Conservation (phyloP, 2,329 filamentous ascomycete species). For the Xylariaceae sp. region DNA sequence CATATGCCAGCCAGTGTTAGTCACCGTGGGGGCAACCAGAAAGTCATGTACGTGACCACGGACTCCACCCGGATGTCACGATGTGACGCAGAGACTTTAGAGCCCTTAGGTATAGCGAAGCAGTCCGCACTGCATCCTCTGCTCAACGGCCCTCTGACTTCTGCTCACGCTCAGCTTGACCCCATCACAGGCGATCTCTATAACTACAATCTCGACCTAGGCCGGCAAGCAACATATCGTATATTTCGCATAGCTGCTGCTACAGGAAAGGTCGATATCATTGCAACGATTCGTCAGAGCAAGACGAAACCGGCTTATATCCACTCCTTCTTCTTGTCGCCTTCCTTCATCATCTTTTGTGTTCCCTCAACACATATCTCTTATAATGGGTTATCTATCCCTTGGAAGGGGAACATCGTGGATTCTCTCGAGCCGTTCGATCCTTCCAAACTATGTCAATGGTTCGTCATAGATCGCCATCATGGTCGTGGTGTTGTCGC, state of each 20-base stretch:
- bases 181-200: slow-evolving; percentile 69
- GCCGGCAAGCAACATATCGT: slow-evolving; percentile 56
- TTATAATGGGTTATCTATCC: slow-evolving; percentile 54
- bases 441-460: slow-evolving; percentile 51
- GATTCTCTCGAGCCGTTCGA: slow-evolving; percentile 66
- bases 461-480: slow-evolving; percentile 71
- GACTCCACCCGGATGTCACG: slow-evolving; percentile 56
- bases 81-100: slow-evolving; percentile 66
- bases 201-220: slow-evolving; percentile 76
- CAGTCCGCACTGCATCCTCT: slow-evolving; percentile 63
- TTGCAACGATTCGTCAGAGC: slow-evolving; percentile 59
- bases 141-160: slow-evolving; percentile 63
- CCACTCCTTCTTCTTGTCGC: slow-evolving; percentile 75
- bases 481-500: slow-evolving; percentile 61
- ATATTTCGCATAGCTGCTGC: slow-evolving; percentile 62
- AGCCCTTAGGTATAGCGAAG: slow-evolving; percentile 61
- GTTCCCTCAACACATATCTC: slow-evolving; percentile 63
- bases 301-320: slow-evolving; percentile 63
- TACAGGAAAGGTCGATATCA: slow-evolving; percentile 63
- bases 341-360: slow-evolving; percentile 68
- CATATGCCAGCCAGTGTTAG: slow-evolving; percentile 19
- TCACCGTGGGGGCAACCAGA: slow-evolving; percentile 38
- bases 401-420: slow-evolving; percentile 63
- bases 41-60: slow-evolving; percentile 52
- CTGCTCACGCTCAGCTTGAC: slow-evolving; percentile 69